These are phyloP conservation scores for Mycena sp. DNA, from an alignment of 1,284 basidiomycete species.

Conservation along the genomic window DNA sequence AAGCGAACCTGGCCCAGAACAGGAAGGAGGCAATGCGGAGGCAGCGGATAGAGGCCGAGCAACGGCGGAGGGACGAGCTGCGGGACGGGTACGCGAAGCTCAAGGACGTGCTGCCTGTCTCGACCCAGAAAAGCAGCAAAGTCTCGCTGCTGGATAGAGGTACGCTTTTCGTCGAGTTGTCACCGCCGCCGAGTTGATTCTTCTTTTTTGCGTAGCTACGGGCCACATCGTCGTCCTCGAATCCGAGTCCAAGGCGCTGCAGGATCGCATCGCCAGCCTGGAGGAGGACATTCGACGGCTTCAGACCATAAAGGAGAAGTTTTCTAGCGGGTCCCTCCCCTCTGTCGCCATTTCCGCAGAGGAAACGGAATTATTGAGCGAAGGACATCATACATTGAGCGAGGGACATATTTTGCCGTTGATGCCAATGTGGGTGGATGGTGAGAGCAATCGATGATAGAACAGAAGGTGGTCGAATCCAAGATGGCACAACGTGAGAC, in stretches of 20 bases:
- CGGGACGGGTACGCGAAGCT: conserved; percentile 88
- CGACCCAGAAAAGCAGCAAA: conserved; percentile 90
- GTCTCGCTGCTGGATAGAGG: conserved; percentile 88
- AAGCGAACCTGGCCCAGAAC: conserved; percentile 76
- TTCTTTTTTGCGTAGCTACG: no score
- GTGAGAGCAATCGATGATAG: no score
- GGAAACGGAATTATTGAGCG: no score
- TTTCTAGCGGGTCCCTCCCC: conserved; percentile 62
- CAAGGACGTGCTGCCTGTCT: conserved; percentile 85
- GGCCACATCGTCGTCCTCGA: conserved; percentile 78
- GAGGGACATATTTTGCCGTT: no score
- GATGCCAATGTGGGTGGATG: no score
- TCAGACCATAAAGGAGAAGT: conserved; percentile 80
- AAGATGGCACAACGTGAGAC: no score
- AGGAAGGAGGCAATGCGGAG: conserved; percentile 84
- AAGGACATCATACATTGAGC: no score
- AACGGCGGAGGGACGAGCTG: conserved; percentile 86
- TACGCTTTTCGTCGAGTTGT: conserved; percentile 40
- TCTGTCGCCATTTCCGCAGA: no score
- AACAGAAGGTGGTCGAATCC: no score
- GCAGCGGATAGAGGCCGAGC: conserved; percentile 87
- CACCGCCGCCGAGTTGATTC: conserved; percentile 19
- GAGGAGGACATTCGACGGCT: conserved; percentile 75
- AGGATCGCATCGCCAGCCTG: conserved; percentile 66
- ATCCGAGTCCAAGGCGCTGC: conserved; percentile 72